Percentiles rank a stretch among this genome's conserved stretches.
These are phyloP conservation scores for Plasmodium gallinaceum DNA, from an alignment of 169 alveolate genomes.

Conservation along the genomic window DNA sequence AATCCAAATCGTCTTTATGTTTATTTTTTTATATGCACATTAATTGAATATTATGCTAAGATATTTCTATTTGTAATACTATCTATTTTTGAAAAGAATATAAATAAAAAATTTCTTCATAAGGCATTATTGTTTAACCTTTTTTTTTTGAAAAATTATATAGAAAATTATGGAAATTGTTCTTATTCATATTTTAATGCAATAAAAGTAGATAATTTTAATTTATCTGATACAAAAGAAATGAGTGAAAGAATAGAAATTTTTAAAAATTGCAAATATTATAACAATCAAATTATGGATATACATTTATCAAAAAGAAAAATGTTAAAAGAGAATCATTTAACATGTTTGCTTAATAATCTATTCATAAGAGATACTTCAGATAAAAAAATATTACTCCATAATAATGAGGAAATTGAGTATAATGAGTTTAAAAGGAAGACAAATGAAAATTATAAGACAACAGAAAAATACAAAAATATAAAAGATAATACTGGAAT, in stretches of 20 bases:
- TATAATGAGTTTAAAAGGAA: not conserved
- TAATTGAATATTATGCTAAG: slow-evolving; percentile 56
- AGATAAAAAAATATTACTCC: too few relatives aligned
- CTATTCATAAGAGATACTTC: too few relatives aligned
- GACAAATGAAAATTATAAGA: not conserved
- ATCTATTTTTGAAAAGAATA: slow-evolving; percentile 21
- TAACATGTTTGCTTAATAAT: too few relatives aligned
- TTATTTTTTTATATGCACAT: slow-evolving; percentile 42
- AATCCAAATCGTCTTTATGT: slow-evolving; percentile 54
- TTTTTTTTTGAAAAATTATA: slow-evolving; percentile 37
- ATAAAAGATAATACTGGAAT: not conserved
- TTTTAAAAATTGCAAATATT: not conserved
- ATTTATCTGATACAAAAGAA: too few relatives aligned
- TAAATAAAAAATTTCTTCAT: slow-evolving; percentile 20
- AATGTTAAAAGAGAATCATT: not conserved
- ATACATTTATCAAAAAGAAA: not conserved
- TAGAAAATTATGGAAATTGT: slow-evolving; percentile 15
- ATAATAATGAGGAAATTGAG: too few relatives aligned
- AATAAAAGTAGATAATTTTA: not conserved
- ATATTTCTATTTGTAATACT: slow-evolving; percentile 38
- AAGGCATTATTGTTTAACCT: slow-evolving; percentile 30
- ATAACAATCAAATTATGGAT: not conserved
- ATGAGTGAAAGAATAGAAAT: too few relatives aligned
- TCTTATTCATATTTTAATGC: slow-evolving; percentile 31
- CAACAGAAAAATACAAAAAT: not conserved